Evolutionary conservation across 345 rosid species (phyloP).

Genomic region (Syzygium aqueum): DNA sequence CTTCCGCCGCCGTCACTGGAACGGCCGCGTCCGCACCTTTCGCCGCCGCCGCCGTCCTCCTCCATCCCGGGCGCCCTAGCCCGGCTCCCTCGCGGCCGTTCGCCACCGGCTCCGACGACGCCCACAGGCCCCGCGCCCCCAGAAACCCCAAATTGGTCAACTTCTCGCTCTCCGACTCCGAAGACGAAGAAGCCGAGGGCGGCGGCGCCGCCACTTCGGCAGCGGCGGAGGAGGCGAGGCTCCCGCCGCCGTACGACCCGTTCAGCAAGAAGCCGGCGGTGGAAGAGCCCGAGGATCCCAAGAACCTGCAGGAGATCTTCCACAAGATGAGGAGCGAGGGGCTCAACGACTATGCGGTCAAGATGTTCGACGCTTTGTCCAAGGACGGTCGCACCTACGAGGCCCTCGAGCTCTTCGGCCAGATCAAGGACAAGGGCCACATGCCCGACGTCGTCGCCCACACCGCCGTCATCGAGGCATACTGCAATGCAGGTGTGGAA

Average conservation of each 20-base stretch:
- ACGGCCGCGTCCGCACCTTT: neutral
- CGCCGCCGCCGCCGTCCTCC: neutral
- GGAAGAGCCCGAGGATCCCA: slow-evolving; percentile 52
- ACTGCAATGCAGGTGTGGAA: slow-evolving; percentile 40
- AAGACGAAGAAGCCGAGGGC: slow-evolving; percentile 21
- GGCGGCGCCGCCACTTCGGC: neutral
- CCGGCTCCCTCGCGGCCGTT: neutral
- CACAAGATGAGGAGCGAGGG: slow-evolving; percentile 58
- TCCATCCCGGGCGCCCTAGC: too few relatives aligned
- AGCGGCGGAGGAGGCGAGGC: slow-evolving; percentile 11
- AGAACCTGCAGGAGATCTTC: slow-evolving; percentile 53
- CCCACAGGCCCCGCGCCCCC: neutral
- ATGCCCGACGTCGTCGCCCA: slow-evolving; percentile 72
- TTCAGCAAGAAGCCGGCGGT: slow-evolving; percentile 36
- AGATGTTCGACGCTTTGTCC: slow-evolving; percentile 84
- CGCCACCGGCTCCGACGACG: neutral
- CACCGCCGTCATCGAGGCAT: slow-evolving; percentile 71
- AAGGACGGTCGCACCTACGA: slow-evolving; percentile 69
- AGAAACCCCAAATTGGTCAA: slow-evolving; percentile 23
- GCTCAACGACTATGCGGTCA: slow-evolving; percentile 43
- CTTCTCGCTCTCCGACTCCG: slow-evolving; percentile 56
- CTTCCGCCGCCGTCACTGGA: neutral
- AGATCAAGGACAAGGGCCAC: slow-evolving; percentile 53
- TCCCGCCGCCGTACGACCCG: slow-evolving; percentile 67
- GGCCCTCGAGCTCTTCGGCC: slow-evolving; percentile 60